Percentiles rank a stretch among this genome's conserved stretches.
phyloP scores from a whole-genome alignment of 2,329 filamentous ascomycete genomes.

The Diaporthe sp. region DNA sequence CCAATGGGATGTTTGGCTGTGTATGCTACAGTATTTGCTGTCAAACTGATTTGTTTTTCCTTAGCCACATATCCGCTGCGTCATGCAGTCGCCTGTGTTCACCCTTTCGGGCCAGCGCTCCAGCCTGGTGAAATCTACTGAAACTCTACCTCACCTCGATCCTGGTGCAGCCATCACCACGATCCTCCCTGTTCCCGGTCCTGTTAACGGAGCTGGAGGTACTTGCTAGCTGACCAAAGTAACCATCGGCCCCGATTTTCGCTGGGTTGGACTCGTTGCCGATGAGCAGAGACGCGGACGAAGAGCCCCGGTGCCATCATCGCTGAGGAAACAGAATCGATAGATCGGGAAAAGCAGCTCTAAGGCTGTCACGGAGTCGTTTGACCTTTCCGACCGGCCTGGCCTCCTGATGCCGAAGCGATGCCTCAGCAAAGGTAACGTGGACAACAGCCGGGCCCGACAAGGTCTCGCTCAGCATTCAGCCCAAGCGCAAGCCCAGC shows the following conservation, averaged over 20 bases:
- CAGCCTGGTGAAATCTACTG: constrained; percentile 55
- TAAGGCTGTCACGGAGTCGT: constrained; percentile 43
- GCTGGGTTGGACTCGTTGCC: constrained; percentile 28
- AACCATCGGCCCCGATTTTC: background rate
- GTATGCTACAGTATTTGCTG: constrained; percentile 57
- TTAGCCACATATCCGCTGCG: constrained; percentile 54
- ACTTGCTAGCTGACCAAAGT: constrained; percentile 32
- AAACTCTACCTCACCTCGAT: constrained; percentile 56
- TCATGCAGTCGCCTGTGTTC: constrained; percentile 58
- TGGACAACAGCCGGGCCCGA: constrained; percentile 34
- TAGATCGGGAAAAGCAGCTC: constrained; percentile 34
- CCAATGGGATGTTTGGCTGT: constrained; percentile 57
- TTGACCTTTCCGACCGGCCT: constrained; percentile 44
- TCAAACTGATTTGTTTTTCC: constrained; percentile 56
- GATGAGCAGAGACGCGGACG: constrained; percentile 20
- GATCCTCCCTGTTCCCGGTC: constrained; percentile 25
- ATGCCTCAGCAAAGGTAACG: constrained; percentile 44
- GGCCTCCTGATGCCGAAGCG: constrained; percentile 41
- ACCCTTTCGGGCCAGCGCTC: constrained; percentile 53
- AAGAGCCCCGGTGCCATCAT: constrained; percentile 25
- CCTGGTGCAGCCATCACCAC: constrained; percentile 42
- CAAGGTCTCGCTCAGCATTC: constrained; percentile 36
- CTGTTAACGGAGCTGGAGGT: constrained; percentile 5
- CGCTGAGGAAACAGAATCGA: constrained; percentile 25
- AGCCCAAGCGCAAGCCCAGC: constrained; percentile 34